Evolutionary conservation across 1,284 basidiomycete genomes (phyloP), one percentile per base, ranked within the genome.

Genomic region (Austroboletus niveus): DNA sequence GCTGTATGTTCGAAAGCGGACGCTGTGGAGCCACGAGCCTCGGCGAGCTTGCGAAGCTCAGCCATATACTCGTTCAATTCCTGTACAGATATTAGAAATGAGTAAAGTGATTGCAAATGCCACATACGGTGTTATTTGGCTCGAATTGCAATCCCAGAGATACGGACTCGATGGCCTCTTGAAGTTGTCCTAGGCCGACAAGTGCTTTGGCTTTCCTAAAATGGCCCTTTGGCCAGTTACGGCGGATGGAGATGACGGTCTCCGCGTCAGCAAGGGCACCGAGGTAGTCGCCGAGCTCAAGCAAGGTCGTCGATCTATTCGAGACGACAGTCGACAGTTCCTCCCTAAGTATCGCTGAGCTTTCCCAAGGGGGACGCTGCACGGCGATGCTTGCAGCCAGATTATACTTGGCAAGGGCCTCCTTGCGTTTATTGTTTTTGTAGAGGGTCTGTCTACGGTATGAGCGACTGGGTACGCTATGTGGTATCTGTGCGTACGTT

Each of bases 171-270:
- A 80, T 82, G 3, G 94, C 95, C 48, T 97, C 94, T 35, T 84
- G 75, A 48, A 81, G 73, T 44, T 78, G 75, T 12, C 79, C 77
- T 51, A 99, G 74, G n/a, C 83, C 92, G 5, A 89, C 75, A 42
- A 98, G 74, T 0, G 96, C 94, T 68, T 89, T 90, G 4, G 89
- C 92, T 61, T 87, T 96, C 57, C 96, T 78, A 77, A 96, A 97
- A 69, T 98, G 93, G 0, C 94, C 96, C 69, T 98, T 98, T 61
- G 87, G 84, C 96, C 96, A 99, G 29, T 85, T 85, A 52, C 87
- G 79, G 68, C 92, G 91, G 50, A 98, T 73, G 57, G 83, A 73
- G 42, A 96, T 87, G 59, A 98, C 94, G 1, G 87, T 85, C 56
- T 98, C 94, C 1, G 95, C 94, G 65, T 99, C 96, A 22, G 88